phyloP scores from a whole-genome alignment of 257 asterid species.

The Anisodus acutangulus region DNA sequence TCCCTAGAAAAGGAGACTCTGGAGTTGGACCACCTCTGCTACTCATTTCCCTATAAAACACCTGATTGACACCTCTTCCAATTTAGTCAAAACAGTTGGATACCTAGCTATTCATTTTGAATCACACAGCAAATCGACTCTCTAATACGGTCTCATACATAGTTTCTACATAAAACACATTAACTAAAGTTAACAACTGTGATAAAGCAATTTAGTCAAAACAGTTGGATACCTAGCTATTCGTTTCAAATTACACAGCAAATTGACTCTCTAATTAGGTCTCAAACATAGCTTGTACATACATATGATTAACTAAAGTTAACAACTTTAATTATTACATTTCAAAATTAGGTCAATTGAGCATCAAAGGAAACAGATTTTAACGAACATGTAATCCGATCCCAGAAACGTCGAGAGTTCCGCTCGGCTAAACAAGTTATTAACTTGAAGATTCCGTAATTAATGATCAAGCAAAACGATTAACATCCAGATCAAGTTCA shows the following conservation, averaged over 20 bases:
- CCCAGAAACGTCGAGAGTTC: neutral
- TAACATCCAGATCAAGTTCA: neutral
- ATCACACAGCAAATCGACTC: no score
- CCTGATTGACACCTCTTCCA: neutral
- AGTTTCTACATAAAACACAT: no score
- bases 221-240: slow-evolving; percentile 20
- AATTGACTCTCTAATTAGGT: neutral
- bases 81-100: neutral
- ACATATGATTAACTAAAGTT: no score
- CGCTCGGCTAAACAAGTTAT: neutral
- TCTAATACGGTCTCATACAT: no score
- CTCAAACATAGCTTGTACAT: neutral
- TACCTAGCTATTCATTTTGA: no score
- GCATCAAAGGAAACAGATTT: neutral
- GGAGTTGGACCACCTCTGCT: slow-evolving; percentile 40
- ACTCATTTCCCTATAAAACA: slow-evolving; percentile 60
- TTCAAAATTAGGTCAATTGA: slow-evolving; percentile 14
- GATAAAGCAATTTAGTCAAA: neutral
- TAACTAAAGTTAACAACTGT: no score
- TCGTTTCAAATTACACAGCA: neutral
- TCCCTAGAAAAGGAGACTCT: slow-evolving; percentile 52
- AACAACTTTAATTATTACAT: neutral
- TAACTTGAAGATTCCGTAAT: neutral
- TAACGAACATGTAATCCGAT: neutral
- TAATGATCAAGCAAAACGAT: neutral